Percentiles rank a stretch among this genome's conserved stretches.
Evolutionary conservation across 768 basidiomycete genomes (phyloP).

Genomic region (Dioszegia aurantiaca): DNA sequence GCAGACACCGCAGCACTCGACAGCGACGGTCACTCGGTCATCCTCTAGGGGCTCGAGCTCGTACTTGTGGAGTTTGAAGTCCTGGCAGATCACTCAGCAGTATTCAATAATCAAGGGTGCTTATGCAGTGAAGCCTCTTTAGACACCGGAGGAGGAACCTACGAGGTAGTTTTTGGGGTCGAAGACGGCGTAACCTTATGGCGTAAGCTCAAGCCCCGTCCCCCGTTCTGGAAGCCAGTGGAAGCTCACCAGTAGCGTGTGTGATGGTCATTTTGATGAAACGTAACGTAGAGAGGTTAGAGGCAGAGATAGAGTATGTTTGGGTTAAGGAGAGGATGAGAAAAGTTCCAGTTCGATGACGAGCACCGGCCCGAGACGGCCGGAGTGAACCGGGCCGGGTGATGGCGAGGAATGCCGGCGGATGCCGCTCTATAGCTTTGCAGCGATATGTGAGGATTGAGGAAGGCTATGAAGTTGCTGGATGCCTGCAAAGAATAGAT

Average conservation of each 20-base stretch:
- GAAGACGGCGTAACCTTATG: constrained; percentile 42
- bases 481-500: too few relatives aligned
- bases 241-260: constrained; percentile 39
- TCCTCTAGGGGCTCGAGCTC: constrained; percentile 46
- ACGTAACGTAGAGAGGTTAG: background rate
- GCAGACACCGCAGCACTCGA: constrained; percentile 49
- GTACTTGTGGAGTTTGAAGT: constrained; percentile 51
- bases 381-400: too few relatives aligned
- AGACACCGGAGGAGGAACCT: constrained; percentile 8
- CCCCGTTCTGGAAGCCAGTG: constrained; percentile 53
- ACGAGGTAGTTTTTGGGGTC: constrained; percentile 51
- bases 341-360: background rate
- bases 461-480: too few relatives aligned
- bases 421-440: too few relatives aligned
- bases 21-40: constrained; percentile 47
- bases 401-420: too few relatives aligned
- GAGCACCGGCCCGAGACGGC: constrained; percentile 5
- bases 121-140: too few relatives aligned
- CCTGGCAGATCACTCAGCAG: constrained; percentile 16
- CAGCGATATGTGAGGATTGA: too few relatives aligned
- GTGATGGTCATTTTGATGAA: constrained; percentile 27
- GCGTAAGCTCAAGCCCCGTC: constrained; percentile 14
- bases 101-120: too few relatives aligned
- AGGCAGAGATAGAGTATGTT: background rate
- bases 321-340: background rate